A percentile compares a stretch with the other conserved stretches of the same genome.
phyloP scores from a whole-genome alignment of 73 alveolate species.

The Halteria grandinella region DNA sequence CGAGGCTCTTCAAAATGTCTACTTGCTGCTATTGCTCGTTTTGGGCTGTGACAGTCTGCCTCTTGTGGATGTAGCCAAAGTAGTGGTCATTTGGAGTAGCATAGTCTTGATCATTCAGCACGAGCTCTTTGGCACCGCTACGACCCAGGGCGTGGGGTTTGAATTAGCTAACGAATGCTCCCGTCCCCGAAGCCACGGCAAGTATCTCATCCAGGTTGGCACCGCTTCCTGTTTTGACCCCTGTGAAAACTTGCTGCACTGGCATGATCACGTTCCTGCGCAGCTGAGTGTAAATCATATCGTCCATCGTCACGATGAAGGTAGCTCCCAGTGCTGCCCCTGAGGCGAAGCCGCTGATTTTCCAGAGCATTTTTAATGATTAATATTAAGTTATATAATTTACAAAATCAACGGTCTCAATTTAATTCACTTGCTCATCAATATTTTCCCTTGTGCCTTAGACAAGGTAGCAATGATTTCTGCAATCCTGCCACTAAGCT shows the following conservation, averaged over 20 bases:
- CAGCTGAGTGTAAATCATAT: constrained; percentile 1
- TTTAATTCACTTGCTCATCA: no score
- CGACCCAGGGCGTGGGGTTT: constrained; percentile 11
- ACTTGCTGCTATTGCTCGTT: neutral
- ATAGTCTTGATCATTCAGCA: constrained; percentile 15
- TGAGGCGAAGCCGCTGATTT: constrained; percentile 18
- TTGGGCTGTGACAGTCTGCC: neutral
- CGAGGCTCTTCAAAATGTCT: neutral
- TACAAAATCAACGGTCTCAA: neutral
- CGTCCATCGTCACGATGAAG: constrained; percentile 29
- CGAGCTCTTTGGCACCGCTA: neutral
- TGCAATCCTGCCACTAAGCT: no score
- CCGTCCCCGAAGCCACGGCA: neutral
- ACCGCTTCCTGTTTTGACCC: neutral
- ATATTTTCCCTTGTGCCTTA: no score
- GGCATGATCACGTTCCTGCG: constrained; percentile 12
- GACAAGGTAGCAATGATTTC: no score
- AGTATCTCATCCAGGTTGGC: neutral
- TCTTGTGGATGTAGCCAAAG: constrained; percentile 3
- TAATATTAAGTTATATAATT: constrained; percentile 9
- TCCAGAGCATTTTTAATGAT: constrained; percentile 18
- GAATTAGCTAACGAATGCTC: neutral
- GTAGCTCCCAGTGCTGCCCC: constrained; percentile 6
- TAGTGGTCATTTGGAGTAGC: constrained; percentile 28
- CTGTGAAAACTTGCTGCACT: neutral